Conservation (phyloP, 2,329 filamentous ascomycete species). For the Podosphaera fusca region DNA sequence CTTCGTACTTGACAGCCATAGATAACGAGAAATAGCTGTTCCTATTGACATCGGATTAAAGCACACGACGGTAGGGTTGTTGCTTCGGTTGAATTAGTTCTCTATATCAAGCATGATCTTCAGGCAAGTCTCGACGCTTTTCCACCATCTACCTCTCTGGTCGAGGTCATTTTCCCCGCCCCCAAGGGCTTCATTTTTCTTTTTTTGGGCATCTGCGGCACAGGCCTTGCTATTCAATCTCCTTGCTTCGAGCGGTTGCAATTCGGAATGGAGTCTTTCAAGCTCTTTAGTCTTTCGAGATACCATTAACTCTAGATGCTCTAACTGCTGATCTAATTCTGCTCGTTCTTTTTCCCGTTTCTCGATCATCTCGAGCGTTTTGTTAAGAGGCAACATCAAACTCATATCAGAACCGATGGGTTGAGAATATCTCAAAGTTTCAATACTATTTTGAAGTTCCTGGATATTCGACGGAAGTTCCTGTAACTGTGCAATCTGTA, state of each 20-base stretch:
- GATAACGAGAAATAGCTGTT: too few relatives aligned
- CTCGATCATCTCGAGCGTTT: constrained; percentile 30
- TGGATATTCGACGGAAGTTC: constrained; percentile 28
- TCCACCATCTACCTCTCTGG: constrained; percentile 52
- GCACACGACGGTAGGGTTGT: constrained; percentile 17
- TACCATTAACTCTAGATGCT: constrained; percentile 34
- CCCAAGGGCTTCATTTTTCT: constrained; percentile 41
- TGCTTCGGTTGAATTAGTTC: constrained; percentile 17
- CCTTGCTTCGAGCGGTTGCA: constrained; percentile 44
- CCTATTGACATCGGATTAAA: too few relatives aligned
- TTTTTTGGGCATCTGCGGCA: constrained; percentile 45
- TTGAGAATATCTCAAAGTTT: constrained; percentile 21
- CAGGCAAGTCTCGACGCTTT: constrained; percentile 40
- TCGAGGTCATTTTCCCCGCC: constrained; percentile 52
- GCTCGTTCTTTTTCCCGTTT: constrained; percentile 26
- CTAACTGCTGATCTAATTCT: constrained; percentile 39
- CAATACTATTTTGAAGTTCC: constrained; percentile 26
- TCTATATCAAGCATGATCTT: constrained; percentile 37
- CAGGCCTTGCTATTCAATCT: constrained; percentile 39
- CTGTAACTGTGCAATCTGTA: constrained; percentile 25
- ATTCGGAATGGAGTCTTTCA: constrained; percentile 41
- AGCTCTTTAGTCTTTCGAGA: constrained; percentile 44
- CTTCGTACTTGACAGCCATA: too few relatives aligned
- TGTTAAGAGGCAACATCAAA: constrained; percentile 32
- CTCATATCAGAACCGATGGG: constrained; percentile 21